These are phyloP conservation scores for rapeseed (Brassica napus) DNA, from an alignment of 345 rosid species.

Conservation along the genomic window Da-Ae NC_063437.1:1693501-1694000, in stretches of 20 bases:
- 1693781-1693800: constrained; percentile 66
- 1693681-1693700: constrained; percentile 49
- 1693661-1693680: constrained; percentile 39
- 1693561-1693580: background rate
- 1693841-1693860: constrained; percentile 38
- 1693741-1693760: constrained; percentile 63
- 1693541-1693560: background rate
- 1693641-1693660: constrained; percentile 38
- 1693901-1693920: constrained; percentile 33
- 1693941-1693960: constrained; percentile 31
- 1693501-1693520: constrained; percentile 25
- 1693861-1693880: constrained; percentile 37
- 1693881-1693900: constrained; percentile 45
- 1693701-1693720: constrained; percentile 53
- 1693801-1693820: constrained; percentile 38
- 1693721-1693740: constrained; percentile 46
- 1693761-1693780: constrained; percentile 63
- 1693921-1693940: constrained; percentile 30
- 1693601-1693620: constrained; percentile 42
- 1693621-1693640: constrained; percentile 45
- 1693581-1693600: background rate
- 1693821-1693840: constrained; percentile 34
- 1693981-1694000: constrained; percentile 45
- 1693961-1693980: constrained; percentile 38
- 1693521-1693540: background rate